Conservation (phyloP, 345 rosid genomes). For the Orychophragmus violaceus region DNA sequence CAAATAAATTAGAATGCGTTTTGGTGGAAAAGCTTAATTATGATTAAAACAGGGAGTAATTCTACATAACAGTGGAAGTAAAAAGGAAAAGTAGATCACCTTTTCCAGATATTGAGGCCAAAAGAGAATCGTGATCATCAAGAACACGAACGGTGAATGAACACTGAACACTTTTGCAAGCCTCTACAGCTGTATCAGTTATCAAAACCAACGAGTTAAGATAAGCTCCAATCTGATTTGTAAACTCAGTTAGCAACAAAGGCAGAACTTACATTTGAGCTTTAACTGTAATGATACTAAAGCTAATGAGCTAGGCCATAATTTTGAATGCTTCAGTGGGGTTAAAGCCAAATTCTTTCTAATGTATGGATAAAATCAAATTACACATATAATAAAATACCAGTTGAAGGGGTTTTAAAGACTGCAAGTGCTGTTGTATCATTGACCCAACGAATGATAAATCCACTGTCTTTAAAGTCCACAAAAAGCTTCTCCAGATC, state of each 20-base stretch:
- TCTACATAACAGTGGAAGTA: neutral
- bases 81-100: conserved; percentile 36
- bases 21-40: neutral
- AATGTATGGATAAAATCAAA: neutral
- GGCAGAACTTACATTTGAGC: neutral
- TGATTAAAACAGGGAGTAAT: neutral
- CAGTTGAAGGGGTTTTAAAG: conserved; percentile 61
- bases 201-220: conserved; percentile 13
- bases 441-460: conserved; percentile 84
- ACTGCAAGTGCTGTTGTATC: conserved; percentile 91
- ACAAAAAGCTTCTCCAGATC: conserved; percentile 74
- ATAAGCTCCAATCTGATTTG: neutral
- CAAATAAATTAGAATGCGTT: neutral
- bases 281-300: neutral
- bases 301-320: neutral
- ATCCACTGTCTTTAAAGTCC: conserved; percentile 49
- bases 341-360: neutral
- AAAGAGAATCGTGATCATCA: conserved; percentile 55
- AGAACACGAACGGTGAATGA: conserved; percentile 66
- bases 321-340: neutral
- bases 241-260: neutral
- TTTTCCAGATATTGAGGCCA: conserved; percentile 48
- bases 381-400: conserved; percentile 33
- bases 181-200: conserved; percentile 67
- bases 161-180: conserved; percentile 42